Evolutionary conservation across 1,139 yeast species (phyloP), one percentile per base, ranked within the genome.

Genomic region (Saccharomyces hybrid): DNA sequence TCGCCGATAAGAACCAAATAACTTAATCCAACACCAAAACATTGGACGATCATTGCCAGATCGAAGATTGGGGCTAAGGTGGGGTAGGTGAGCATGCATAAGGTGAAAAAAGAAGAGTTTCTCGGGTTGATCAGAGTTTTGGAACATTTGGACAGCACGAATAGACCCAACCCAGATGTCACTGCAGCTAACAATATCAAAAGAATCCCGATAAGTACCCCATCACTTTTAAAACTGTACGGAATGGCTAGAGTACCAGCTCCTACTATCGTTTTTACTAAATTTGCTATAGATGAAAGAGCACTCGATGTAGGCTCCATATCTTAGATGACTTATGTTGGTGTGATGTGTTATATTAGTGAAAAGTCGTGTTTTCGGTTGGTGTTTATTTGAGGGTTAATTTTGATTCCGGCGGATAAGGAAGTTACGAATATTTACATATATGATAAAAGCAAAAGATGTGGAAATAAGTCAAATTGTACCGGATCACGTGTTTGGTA

Each of bases 221-320:
- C 96, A 67, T 91, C 95, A n/a, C 91, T 82, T 54, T 83, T 78
- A 69, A 88, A 86, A 0, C 97, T 96, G 64, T 80, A 85, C 1
- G 99, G 98, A 76, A 95, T 85, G 14, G 97, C 96, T 55, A 93
- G 79, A 62, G 93, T 79, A 0, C 99, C 99, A 0, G 99, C 96
- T 2, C 98, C 96, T 16, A 85, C 78, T 55, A 86, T 84, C 6
- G 93, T 86, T 68, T 86, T 86, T 55, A 83, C 75, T 54, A 87
- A 73, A 62, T 84, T 84, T 48, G 85, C 71, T 28, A 78, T 69
- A 0, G 87, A 82, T 2, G 86, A 82, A 3, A 58, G 53, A 19
- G 60, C 64, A 7, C 72, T 63, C 9, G 71, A 71, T n/a, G 66
- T 59, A 8, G 64, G 59, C 27, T 56, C 60, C 69, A 66, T 66